A percentile compares a stretch with the other conserved stretches of the same genome.
These are phyloP conservation scores for Claviceps pusilla DNA, from an alignment of 2,329 filamentous ascomycete species.

Conservation along the genomic window DNA sequence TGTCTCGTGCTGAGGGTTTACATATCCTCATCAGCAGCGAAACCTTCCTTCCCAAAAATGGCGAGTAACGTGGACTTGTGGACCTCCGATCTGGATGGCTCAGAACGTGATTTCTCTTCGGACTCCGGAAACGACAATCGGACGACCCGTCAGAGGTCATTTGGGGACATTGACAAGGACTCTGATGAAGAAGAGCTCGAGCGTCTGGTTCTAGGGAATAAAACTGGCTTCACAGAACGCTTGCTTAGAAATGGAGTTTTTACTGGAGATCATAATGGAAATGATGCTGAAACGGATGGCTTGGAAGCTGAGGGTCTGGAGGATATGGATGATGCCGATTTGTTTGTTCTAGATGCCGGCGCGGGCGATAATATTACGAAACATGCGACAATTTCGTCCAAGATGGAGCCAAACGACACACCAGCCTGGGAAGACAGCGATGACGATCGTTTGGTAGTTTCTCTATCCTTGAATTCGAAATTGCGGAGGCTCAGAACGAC, in stretches of 20 bases:
- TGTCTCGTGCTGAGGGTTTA: not conserved
- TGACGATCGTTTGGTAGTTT: slow-evolving; percentile 75
- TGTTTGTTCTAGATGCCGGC: slow-evolving; percentile 71
- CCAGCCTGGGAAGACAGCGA: slow-evolving; percentile 90
- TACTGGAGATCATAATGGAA: slow-evolving; percentile 23
- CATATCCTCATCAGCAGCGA: not conserved
- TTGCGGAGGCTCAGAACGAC: slow-evolving; percentile 70
- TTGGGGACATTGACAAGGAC: slow-evolving; percentile 48
- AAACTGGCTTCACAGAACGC: slow-evolving; percentile 62
- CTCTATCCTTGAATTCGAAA: slow-evolving; percentile 54
- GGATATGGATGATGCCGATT: slow-evolving; percentile 56
- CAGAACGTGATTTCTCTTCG: slow-evolving; percentile 15
- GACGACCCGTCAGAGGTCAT: slow-evolving; percentile 13
- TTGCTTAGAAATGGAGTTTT: slow-evolving; percentile 35
- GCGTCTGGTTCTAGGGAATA: slow-evolving; percentile 75
- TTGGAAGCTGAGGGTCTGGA: slow-evolving; percentile 40
- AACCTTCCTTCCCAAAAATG: slow-evolving; percentile 13
- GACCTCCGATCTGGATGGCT: slow-evolving; percentile 13
- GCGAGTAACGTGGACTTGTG: slow-evolving; percentile 17
- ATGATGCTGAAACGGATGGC: slow-evolving; percentile 23
- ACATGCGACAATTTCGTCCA: slow-evolving; percentile 10
- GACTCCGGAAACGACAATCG: slow-evolving; percentile 16
- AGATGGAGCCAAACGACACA: slow-evolving; percentile 21
- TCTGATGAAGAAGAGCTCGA: slow-evolving; percentile 75
- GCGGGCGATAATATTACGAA: slow-evolving; percentile 21